Evolutionary conservation across 2,329 filamentous ascomycete species (phyloP).

Genomic region (Falciphora oryzae): DNA sequence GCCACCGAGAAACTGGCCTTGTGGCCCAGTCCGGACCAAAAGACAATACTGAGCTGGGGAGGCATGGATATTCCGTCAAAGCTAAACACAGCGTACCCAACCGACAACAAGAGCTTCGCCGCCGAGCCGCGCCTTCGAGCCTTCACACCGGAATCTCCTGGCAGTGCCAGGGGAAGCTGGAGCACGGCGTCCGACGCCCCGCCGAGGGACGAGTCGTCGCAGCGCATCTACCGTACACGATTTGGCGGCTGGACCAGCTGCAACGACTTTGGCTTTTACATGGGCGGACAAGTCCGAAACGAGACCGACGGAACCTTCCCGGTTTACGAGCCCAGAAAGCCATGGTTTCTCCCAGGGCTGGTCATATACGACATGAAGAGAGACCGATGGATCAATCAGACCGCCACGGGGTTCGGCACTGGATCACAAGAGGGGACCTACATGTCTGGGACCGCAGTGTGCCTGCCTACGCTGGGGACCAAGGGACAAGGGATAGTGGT

Average conservation of each 20-base stretch:
- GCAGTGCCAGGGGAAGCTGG: too few species aligned
- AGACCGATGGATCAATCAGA: slow-evolving; percentile 5
- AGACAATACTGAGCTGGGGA: too few species aligned
- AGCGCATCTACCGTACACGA: neutral
- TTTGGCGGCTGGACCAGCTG: slow-evolving; percentile 2
- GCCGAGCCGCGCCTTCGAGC: too few species aligned
- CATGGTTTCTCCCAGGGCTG: neutral
- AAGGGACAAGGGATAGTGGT: neutral
- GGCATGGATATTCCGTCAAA: too few species aligned
- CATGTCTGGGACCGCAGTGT: neutral
- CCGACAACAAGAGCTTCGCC: too few species aligned
- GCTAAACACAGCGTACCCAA: fast-evolving
- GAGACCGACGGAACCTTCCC: neutral
- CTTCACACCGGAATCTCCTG: too few species aligned
- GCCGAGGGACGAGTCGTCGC: too few species aligned
- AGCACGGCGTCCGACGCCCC: too few species aligned
- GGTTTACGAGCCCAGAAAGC: too few species aligned
- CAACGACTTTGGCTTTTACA: slow-evolving; percentile 3
- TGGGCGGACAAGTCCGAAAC: neutral
- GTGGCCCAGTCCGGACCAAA: too few species aligned
- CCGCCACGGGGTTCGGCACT: neutral
- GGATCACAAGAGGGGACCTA: neutral
- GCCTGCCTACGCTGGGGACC: neutral
- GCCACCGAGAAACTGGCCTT: too few species aligned
- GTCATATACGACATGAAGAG: slow-evolving; percentile 1